phyloP scores from a whole-genome alignment of 768 basidiomycete species.

The Dioszegia aurantiaca region DNA sequence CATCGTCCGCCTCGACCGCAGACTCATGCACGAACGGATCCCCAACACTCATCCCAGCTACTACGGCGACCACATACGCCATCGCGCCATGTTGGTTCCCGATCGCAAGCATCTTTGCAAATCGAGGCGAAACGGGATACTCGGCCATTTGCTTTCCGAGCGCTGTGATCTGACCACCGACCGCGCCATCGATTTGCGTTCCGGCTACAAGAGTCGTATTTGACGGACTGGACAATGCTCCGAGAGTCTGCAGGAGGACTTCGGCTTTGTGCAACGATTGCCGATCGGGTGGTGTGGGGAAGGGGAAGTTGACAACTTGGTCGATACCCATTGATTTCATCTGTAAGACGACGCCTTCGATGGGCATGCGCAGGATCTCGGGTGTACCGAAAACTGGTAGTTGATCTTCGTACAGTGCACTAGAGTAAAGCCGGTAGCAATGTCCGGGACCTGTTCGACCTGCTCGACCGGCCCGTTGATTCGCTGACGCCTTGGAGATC shows the following conservation, averaged over 20 bases:
- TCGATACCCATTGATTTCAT: conserved; percentile 99
- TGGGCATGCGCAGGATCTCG: conserved; percentile 91
- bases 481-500: conserved; percentile 91
- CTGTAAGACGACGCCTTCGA: conserved; percentile 92
- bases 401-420: conserved; percentile 87
- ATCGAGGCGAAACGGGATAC: conserved; percentile 90
- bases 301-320: conserved; percentile 92
- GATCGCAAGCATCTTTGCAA: conserved; percentile 90
- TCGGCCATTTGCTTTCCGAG: conserved; percentile 88
- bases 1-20: conserved; percentile 47
- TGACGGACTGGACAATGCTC: conserved; percentile 63
- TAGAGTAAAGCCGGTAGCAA: conserved; percentile 95
- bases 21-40: conserved; percentile 93
- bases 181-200: conserved; percentile 40
- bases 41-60: conserved; percentile 86
- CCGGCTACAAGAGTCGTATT: conserved; percentile 43
- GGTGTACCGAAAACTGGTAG: conserved; percentile 83
- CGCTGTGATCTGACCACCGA: conserved; percentile 72
- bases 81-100: conserved; percentile 73
- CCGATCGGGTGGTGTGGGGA: conserved; percentile 91
- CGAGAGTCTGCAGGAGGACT: conserved; percentile 71
- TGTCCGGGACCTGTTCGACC: conserved; percentile 97
- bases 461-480: conserved; percentile 91
- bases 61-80: conserved; percentile 85
- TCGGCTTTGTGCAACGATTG: conserved; percentile 74